Evolutionary conservation across 495 filamentous ascomycete species (phyloP).

Genomic region (Hypomontagnella monticulosa): DNA sequence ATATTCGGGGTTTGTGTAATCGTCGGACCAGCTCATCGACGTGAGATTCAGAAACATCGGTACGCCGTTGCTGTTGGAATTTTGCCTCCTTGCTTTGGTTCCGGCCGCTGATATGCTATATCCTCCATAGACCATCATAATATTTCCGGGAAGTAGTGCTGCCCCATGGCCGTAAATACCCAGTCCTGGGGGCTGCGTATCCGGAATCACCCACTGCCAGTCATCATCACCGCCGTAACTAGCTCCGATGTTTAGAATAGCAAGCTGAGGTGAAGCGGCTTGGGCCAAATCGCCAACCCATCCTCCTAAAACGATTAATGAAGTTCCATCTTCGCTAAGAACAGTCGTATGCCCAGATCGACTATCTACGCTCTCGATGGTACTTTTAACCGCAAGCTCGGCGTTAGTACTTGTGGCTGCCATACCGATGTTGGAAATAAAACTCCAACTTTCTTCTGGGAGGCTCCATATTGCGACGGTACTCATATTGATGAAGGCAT

Average conservation of each 20-base stretch:
- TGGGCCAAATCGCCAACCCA: slow-evolving; percentile 85
- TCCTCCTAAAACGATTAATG: slow-evolving; percentile 81
- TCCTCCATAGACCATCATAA: slow-evolving; percentile 91
- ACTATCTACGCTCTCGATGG: slow-evolving; percentile 67
- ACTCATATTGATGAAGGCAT: slow-evolving; percentile 92
- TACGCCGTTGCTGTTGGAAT: slow-evolving; percentile 50
- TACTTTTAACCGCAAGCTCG: slow-evolving; percentile 42
- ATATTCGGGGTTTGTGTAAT: slow-evolving; percentile 69
- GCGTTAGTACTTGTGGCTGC: slow-evolving; percentile 52
- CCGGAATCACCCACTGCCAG: slow-evolving; percentile 80
- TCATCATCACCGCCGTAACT: slow-evolving; percentile 71
- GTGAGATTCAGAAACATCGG: slow-evolving; percentile 82
- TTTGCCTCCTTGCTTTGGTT: slow-evolving; percentile 49
- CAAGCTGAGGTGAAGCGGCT: slow-evolving; percentile 82
- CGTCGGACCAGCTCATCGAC: slow-evolving; percentile 72
- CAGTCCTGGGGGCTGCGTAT: slow-evolving; percentile 54
- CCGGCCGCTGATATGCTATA: slow-evolving; percentile 68
- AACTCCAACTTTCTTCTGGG: slow-evolving; percentile 87
- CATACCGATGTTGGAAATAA: slow-evolving; percentile 64
- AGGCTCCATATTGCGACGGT: slow-evolving; percentile 87
- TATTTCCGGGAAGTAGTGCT: slow-evolving; percentile 80
- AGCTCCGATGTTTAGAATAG: slow-evolving; percentile 73
- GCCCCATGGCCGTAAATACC: slow-evolving; percentile 90
- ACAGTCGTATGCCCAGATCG: slow-evolving; percentile 88
- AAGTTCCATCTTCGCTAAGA: slow-evolving; percentile 76